phyloP scores from a whole-genome alignment of 805 yeast genomes.

The Cyberlindnera xylosilytica region DNA sequence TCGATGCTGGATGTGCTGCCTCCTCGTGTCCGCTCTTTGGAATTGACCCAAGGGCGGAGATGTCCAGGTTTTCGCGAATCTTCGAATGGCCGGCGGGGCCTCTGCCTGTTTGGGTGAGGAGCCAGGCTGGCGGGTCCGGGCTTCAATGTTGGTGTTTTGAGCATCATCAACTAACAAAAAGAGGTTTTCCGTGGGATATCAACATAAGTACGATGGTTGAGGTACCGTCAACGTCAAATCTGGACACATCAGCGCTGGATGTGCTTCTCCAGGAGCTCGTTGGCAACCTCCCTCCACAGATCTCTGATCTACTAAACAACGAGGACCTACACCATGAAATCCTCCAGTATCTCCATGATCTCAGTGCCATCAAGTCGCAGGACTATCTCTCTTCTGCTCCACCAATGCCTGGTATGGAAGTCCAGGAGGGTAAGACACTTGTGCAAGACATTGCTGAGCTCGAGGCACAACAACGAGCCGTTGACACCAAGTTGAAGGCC shows the following conservation, averaged over 20 bases:
- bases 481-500: slow-evolving; percentile 44
- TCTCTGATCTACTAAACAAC: slow-evolving; percentile 25
- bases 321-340: slow-evolving; percentile 36
- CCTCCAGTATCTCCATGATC: slow-evolving; percentile 32
- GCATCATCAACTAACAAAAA: too few relatives aligned
- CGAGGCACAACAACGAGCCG: slow-evolving; percentile 49
- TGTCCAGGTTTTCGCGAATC: slow-evolving; percentile 2
- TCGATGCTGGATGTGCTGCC: background rate
- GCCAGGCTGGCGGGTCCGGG: too few relatives aligned
- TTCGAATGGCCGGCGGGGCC: too few relatives aligned
- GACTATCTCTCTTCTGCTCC: slow-evolving; percentile 43
- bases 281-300: slow-evolving; percentile 27
- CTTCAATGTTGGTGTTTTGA: too few relatives aligned
- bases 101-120: too few relatives aligned
- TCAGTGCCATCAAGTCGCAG: slow-evolving; percentile 47
- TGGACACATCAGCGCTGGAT: slow-evolving; percentile 22
- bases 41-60: background rate
- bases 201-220: background rate
- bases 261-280: slow-evolving; percentile 37
- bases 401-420: slow-evolving; percentile 34
- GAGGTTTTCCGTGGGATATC: too few relatives aligned
- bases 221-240: background rate
- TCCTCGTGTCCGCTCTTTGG: background rate
- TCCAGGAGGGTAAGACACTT: slow-evolving; percentile 32
- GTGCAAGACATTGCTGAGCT: slow-evolving; percentile 75